A percentile compares a stretch with the other conserved stretches of the same genome.
Evolutionary conservation across 805 yeast genomes (phyloP).

Genomic region (Jamesozyma jinghongensis): DNA sequence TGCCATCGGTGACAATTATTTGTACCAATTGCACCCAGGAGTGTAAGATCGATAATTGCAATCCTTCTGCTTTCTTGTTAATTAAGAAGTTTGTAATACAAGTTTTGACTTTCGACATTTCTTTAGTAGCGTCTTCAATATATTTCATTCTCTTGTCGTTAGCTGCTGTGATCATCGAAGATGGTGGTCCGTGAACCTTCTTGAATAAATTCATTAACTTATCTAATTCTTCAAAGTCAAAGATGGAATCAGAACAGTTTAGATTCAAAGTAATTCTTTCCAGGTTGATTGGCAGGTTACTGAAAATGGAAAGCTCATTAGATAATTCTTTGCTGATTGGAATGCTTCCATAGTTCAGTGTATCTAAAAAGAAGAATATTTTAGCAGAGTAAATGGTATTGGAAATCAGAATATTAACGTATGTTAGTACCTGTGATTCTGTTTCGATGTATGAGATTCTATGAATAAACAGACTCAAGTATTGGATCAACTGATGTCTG

Average conservation of each 20-base stretch:
- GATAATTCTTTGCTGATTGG: conserved; percentile 21
- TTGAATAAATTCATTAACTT: conserved; percentile 26
- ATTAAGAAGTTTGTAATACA: conserved; percentile 40
- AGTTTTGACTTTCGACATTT: conserved; percentile 4
- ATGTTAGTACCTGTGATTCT: conserved; percentile 36
- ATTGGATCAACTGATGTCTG: conserved; percentile 53
- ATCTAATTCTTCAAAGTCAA: conserved; percentile 37
- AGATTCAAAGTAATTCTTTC: conserved; percentile 33
- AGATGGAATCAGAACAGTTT: conserved; percentile 28
- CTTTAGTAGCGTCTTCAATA: conserved; percentile 10
- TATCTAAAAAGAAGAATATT: conserved; percentile 60
- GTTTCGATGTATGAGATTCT: conserved; percentile 40
- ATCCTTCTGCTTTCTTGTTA: conserved; percentile 38
- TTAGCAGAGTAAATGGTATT: conserved; percentile 54
- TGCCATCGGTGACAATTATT: conserved; percentile 56
- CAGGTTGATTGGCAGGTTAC: conserved; percentile 32
- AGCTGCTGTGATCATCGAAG: neutral
- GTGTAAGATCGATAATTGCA: conserved; percentile 56
- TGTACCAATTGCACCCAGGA: conserved; percentile 81
- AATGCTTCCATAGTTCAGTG: conserved; percentile 48
- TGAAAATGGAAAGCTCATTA: conserved; percentile 20
- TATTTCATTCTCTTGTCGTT: neutral
- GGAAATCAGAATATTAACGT: conserved; percentile 44
- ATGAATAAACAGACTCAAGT: conserved; percentile 67
- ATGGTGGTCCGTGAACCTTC: conserved; percentile 5